Conservation (phyloP, 2,329 filamentous ascomycete species). For the Hymenoscyphus infarciens region DNA sequence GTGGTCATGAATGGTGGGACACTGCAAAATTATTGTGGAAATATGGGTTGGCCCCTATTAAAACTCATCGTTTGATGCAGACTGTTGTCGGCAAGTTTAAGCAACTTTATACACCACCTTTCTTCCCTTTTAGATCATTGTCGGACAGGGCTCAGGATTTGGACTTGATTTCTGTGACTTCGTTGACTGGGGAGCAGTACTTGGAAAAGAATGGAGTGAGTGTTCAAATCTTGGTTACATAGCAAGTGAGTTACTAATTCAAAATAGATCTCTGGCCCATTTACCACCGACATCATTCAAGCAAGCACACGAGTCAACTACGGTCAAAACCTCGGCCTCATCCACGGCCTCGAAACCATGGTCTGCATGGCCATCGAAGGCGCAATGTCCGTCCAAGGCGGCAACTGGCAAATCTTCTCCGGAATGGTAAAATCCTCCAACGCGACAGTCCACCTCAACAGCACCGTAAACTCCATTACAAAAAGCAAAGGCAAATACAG, state of each 20-base stretch:
- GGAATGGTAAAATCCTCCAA: slow-evolving; percentile 66
- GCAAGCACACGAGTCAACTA: slow-evolving; percentile 93
- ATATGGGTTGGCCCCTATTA: slow-evolving; percentile 77
- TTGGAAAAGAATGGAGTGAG: slow-evolving; percentile 59
- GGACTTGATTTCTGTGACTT: slow-evolving; percentile 63
- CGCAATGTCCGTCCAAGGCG: slow-evolving; percentile 72
- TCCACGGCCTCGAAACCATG: slow-evolving; percentile 89
- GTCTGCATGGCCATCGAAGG: slow-evolving; percentile 84
- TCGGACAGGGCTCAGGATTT: slow-evolving; percentile 64
- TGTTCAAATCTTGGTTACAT: not conserved
- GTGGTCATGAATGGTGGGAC: slow-evolving; percentile 72
- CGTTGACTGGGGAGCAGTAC: slow-evolving; percentile 69
- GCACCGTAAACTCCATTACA: slow-evolving; percentile 59
- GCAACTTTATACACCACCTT: slow-evolving; percentile 72
- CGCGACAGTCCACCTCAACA: slow-evolving; percentile 61
- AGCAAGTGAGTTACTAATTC: slow-evolving; percentile 12
- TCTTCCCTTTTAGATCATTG: slow-evolving; percentile 81
- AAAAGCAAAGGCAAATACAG: slow-evolving; percentile 49
- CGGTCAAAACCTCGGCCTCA: slow-evolving; percentile 78
- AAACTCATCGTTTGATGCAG: slow-evolving; percentile 69
- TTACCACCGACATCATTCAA: slow-evolving; percentile 80
- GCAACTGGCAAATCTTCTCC: slow-evolving; percentile 95
- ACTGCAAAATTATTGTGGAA: slow-evolving; percentile 75
- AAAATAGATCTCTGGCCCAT: slow-evolving; percentile 56
- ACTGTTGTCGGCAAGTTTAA: slow-evolving; percentile 69